Base-by-base conservation (phyloP, 1,284 basidiomycete species). In the Acaromyces ingoldii region DNA sequence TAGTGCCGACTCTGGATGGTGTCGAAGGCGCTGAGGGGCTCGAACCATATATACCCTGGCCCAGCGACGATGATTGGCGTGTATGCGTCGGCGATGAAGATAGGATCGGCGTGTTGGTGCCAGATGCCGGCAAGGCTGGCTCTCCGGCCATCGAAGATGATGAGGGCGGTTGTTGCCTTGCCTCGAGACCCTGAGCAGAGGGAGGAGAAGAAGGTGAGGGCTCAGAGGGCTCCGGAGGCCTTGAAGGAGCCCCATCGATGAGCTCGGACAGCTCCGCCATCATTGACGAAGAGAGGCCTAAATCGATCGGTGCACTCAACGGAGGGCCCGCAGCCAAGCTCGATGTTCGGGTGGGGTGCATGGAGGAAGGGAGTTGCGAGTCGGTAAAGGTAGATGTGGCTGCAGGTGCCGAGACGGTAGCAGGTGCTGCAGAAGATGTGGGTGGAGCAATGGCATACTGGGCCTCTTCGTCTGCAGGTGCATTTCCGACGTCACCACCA, bases 221-320 rank as follows among this genome's bases (percentile, higher is more conserved):
- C 29, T 11, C 28, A 11, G 26, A 4, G 22, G 39, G 21, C 15
- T 4, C 39, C 15, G 15, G 13, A 15, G 21, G 26, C n/a, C 13
- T 22, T n/a, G 22, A 33, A 31, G 4, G 7, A 4, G 31, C 63
- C 5, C 53, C 67, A 6, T 69, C 67, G 19, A 69, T 60, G 10
- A 69, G 43, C 48, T 69, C 67, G 21, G 63, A 51, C 21, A 69
- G 52, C 51, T 69, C 67, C 39, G 64, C 60, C 48, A 69, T 56
- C 39, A 55, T 65, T n/a, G 46, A 55, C 17, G 55, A 50, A 1
- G 65, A 65, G 4, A 65, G 48, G 1, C 67, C 65, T 11, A 67
- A 47, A 25, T 48, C 33, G 11, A 30, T 13, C n/a, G n/a, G 6
- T 44, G 42, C 6, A 2, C n/a, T 13, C 4, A 24, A 11, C 17